Percentiles rank a stretch among this genome's conserved stretches.
Evolutionary conservation across 352 stramenopile species (phyloP).

Genomic region (Pythium diclinum): DNA sequence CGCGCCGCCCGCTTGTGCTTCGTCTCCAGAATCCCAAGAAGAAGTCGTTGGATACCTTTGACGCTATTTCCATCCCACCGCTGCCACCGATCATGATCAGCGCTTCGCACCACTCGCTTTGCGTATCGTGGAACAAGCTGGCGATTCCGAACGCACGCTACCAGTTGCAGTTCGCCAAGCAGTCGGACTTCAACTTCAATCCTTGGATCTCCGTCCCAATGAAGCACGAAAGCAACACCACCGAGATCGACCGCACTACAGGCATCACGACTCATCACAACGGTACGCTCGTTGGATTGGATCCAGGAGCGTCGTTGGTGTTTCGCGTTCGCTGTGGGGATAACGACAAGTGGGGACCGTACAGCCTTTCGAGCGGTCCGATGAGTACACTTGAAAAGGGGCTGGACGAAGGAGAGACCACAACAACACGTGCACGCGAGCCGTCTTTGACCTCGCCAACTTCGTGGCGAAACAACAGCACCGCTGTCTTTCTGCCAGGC

Average conservation of each 20-base stretch:
- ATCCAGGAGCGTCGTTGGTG: conserved; percentile 33
- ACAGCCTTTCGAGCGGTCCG: conserved; percentile 33
- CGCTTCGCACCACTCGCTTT: conserved; percentile 38
- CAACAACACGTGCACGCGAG: conserved; percentile 1
- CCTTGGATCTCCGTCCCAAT: conserved; percentile 36
- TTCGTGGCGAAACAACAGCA: conserved; percentile 12
- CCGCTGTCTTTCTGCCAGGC: conserved; percentile 34
- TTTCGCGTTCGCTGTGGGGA: conserved; percentile 41
- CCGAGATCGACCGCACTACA: conserved; percentile 16
- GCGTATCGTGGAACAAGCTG: conserved; percentile 36
- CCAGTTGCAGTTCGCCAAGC: conserved; percentile 42
- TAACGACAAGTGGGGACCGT: conserved; percentile 36
- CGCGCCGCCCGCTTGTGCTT: conserved; percentile 58
- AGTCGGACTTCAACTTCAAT: conserved; percentile 39
- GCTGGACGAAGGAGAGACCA: conserved; percentile 6
- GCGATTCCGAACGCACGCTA: conserved; percentile 27
- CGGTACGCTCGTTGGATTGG: conserved; percentile 37
- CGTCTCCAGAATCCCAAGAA: conserved; percentile 62
- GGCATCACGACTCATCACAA: conserved; percentile 29
- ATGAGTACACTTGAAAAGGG: conserved; percentile 36
- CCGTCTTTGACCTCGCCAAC: conserved; percentile 1
- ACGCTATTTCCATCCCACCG: conserved; percentile 54
- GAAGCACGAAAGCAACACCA: conserved; percentile 31
- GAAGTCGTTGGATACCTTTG: conserved; percentile 48
- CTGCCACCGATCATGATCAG: conserved; percentile 61